phyloP scores from a whole-genome alignment of 2,329 filamentous ascomycete species.

The Microthyrium microscopicum region DNA sequence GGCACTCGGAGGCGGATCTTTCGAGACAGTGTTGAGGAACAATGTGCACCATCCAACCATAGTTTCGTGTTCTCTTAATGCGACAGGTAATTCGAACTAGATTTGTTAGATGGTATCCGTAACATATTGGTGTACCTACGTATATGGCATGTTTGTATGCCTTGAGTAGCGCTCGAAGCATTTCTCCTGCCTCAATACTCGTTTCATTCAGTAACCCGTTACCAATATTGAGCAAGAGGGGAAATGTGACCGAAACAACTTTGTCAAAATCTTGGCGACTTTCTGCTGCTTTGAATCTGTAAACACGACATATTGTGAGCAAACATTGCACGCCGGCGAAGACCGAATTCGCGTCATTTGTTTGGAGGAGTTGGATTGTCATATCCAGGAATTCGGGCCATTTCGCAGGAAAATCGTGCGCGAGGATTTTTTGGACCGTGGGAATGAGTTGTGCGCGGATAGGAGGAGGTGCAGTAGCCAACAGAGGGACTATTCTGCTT shows the following conservation, averaged over 20 bases:
- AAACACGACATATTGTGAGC: constrained; percentile 85
- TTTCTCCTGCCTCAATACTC: constrained; percentile 87
- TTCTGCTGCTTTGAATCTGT: constrained; percentile 80
- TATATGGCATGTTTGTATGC: constrained; percentile 97
- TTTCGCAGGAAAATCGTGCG: constrained; percentile 83
- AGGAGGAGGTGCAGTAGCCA: constrained; percentile 62
- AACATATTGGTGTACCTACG: constrained; percentile 35
- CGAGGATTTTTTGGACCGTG: constrained; percentile 86
- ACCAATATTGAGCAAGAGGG: constrained; percentile 70
- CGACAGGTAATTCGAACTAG: constrained; percentile 70
- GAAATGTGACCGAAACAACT: constrained; percentile 83
- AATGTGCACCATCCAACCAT: constrained; percentile 95
- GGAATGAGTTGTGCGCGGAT: constrained; percentile 89
- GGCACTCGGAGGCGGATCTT: constrained; percentile 61
- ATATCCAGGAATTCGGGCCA: constrained; percentile 94
- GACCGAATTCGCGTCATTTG: constrained; percentile 71
- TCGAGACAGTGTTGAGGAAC: constrained; percentile 79
- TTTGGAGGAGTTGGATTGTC: constrained; percentile 73
- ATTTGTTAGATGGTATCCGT: constrained; percentile 15
- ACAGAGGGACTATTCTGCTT: constrained; percentile 73
- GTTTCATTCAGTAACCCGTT: constrained; percentile 79
- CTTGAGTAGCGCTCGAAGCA: constrained; percentile 89
- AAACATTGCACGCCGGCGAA: constrained; percentile 90
- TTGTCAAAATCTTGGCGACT: constrained; percentile 78
- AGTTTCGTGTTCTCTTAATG: constrained; percentile 60